Evolutionary conservation across 1,284 basidiomycete genomes (phyloP), one percentile per base, ranked within the genome.

Genomic region (Leccinum griseonigrum): DNA sequence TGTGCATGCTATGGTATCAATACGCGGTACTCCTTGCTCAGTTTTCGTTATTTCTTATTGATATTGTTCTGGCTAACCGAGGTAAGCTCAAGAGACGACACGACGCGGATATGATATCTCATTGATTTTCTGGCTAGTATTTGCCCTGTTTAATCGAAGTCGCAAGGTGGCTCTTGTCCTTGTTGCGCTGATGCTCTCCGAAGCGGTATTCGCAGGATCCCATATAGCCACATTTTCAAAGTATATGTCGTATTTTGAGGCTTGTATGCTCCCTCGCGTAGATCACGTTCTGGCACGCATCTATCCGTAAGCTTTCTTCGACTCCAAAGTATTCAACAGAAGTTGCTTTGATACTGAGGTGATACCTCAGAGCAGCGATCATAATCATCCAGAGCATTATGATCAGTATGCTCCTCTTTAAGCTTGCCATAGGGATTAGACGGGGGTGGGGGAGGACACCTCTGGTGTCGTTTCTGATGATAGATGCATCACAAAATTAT

Each of bases 101-200:
- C 13, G 22, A 13, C 32, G 2, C 16, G 0, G 0, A 8, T 46
- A 34, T 55, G 0, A 7, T 46, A 34, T 55, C 28, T 14, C 22
- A 55, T n/a, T 43, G 2, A 9, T 3, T 38, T 43, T 54, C 29
- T 29, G 11, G 4, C 13, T 26, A 31, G 71, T 71, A 22, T 69
- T 57, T 46, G 65, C 67, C 1, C 48, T 74, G 4, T 74, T 71
- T 36, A 69, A 71, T 52, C 68, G 60, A 26, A 72, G 34, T 36
- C 62, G 61, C 22, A 65, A 43, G 56, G 50, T 58, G 8, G 57
- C 46, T 34, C 0, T 62, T 6, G 55, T 68, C 13, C 54, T 69
- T 29, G 22, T 26, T 52, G 22, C 26, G 31, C 14, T 70, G 46
- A 36, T 71, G 13, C 40, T 70, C 34, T 22, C 56, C 11, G 59